phyloP scores from a whole-genome alignment of 805 yeast genomes.

The Millerago galiae region DNA sequence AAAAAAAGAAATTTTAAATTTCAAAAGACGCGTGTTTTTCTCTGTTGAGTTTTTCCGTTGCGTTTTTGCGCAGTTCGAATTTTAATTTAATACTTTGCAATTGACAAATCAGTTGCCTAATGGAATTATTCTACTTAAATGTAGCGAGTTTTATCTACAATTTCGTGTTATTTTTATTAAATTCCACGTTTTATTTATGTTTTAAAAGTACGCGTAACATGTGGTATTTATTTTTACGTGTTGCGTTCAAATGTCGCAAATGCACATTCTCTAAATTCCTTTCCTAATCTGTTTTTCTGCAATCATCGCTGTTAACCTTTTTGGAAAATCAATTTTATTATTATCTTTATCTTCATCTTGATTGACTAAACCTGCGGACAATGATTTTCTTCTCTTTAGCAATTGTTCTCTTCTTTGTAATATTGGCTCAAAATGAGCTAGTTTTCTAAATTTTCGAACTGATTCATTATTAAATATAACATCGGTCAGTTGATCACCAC shows the following conservation, averaged over 20 bases:
- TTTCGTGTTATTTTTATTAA: no score
- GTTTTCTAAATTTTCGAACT: slow-evolving; percentile 5
- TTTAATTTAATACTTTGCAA: no score
- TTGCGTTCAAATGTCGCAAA: no score
- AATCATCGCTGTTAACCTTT: slow-evolving; percentile 9
- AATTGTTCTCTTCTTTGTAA: slow-evolving; percentile 8
- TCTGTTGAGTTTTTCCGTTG: neutral
- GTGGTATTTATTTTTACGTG: no score
- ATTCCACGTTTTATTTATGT: no score
- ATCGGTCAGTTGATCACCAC: slow-evolving; percentile 1
- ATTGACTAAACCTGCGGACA: slow-evolving; percentile 4
- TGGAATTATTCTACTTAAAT: no score
- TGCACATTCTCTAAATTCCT: neutral
- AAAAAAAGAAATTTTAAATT: neutral
- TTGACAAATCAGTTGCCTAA: no score
- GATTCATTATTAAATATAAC: slow-evolving; percentile 5
- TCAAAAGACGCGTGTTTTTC: neutral
- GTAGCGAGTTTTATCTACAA: no score
- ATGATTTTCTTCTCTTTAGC: slow-evolving; percentile 6
- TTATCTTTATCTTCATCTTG: slow-evolving; percentile 1
- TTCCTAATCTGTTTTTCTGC: slow-evolving; percentile 6
- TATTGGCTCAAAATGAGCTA: slow-evolving; percentile 5
- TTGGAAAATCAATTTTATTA: slow-evolving; percentile 6
- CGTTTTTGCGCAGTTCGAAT: no score
- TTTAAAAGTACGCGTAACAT: no score